Base-by-base conservation (phyloP, 164 flowering plant genomes). In the Litsea cubeba region DNA sequence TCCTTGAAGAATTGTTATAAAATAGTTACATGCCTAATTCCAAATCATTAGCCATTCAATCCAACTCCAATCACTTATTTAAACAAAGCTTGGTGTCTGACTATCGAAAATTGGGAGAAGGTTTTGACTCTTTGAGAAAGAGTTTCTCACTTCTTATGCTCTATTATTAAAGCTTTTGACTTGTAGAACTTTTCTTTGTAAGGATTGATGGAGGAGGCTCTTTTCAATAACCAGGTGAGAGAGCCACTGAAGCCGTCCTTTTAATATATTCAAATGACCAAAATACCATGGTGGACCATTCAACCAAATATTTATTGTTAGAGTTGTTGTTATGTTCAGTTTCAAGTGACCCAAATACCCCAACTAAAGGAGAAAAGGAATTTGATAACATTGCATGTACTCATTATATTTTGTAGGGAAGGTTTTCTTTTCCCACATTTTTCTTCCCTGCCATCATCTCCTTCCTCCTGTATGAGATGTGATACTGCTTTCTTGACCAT, bases 21-120 rank as follows among this genome's bases (percentile, higher is more conserved):
- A 50, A 70, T 46, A 22, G 22, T n/a, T 17, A 62, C 5, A 46
- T 11, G 12, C 12, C 28, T 23, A 10, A 40, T 50, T 50, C 65
- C 40, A 24, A 64, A 65, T 73, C 50, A 50, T 65, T 51, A 66
- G 10, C 49, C 50, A 26, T 66, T 73, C 50, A 73, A 65, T 12
- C 35, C 67, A 18, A 5, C 32, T 7, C n/a, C 23, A 63, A 63
- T 63, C 75, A 28, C 24, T 72, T 17, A 32, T 17, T 46, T 72
- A 12, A 15, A 14, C 8, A 2, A 5, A 23, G 46, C n/a, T n/a
- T 70, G 62, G 50, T 32, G 67, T 76, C 66, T 66, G 76, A 77
- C 79, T 77, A 24, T 50, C 11, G 69, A 77, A 73, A 68, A 77
- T 46, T 68, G 50, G 63, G 69, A 72, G 72, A 76, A 69, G 20